Base-by-base conservation (phyloP, 176 grass and related monocot species). In the Ensete glaucum region DNA sequence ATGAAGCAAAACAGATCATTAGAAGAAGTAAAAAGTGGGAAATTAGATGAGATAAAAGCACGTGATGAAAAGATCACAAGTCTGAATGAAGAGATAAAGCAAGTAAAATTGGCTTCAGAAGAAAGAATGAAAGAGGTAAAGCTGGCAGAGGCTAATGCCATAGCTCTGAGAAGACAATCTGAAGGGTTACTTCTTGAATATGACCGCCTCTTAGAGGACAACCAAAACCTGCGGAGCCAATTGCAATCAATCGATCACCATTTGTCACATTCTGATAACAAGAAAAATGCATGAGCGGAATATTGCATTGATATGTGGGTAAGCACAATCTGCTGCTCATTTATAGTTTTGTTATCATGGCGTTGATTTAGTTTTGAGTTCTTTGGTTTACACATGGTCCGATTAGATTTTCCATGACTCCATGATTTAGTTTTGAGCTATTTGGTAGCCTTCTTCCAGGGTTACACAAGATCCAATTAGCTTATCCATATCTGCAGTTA, bases 131-230 rank as follows among this genome's bases (percentile, higher is more conserved):
- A 85, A 71, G 80, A 85, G 74, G 69, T 81, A 23, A 96, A 96
- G 86, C 76, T 80, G 21, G 82, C 89, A 8, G 78, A 92, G 70
- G 82, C 63, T 0, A 89, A 83, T 79, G 50, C 12, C 19, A 2
- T 74, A 11, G 86, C 92, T 80, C 73, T 96, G 70, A 82, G 54
- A 12, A 92, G 85, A 76, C 92, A 96, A 78, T 85, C 82, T 64
- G 86, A 96, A 89, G 89, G 92, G 50, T 78, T 91, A 67, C 81
- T 96, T 58, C 76, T 56, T 7, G 92, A 91, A 48, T 91, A 96
- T 53, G 92, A 96, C 21, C 86, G 89, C 54, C 77, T 96, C 10
- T 87, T 83, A 66, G 77, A 87, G n/a, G 92, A 96, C 74, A 96
- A 96, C 9, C 67, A 83, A 57, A 80, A 87, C 64, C 78, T 96